phyloP scores from a whole-genome alignment of 1,284 basidiomycete species.

The Puccinia coronata region DNA sequence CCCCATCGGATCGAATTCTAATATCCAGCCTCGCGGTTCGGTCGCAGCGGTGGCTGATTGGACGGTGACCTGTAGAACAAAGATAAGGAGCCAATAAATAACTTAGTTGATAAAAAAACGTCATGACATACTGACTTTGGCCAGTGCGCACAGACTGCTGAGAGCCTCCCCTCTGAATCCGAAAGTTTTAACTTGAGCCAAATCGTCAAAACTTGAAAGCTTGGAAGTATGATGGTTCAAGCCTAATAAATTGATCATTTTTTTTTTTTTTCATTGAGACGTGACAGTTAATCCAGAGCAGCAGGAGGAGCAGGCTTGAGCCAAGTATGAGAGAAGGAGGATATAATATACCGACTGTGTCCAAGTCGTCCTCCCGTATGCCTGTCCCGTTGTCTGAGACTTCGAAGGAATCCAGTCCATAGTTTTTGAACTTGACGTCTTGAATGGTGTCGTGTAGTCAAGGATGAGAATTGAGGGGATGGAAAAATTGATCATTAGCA shows the following conservation, averaged over 20 bases:
- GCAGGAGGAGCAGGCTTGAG: background rate
- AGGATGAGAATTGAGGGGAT: too few relatives aligned
- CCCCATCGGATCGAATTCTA: constrained; percentile 48
- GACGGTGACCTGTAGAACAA: constrained; percentile 30
- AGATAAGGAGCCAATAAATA: background rate
- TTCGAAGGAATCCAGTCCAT: constrained; percentile 82
- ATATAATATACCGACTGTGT: constrained; percentile 69
- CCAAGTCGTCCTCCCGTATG: constrained; percentile 75
- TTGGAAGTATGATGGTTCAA: constrained; percentile 95
- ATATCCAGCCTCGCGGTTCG: constrained; percentile 45
- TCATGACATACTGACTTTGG: constrained; percentile 60
- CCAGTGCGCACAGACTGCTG: constrained; percentile 84
- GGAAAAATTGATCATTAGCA: too few relatives aligned
- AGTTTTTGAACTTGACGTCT: constrained; percentile 89
- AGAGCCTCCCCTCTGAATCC: constrained; percentile 96
- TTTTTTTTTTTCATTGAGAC: too few relatives aligned
- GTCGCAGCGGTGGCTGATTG: constrained; percentile 37
- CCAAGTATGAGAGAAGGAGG: background rate
- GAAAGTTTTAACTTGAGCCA: constrained; percentile 77
- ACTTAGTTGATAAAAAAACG: background rate
- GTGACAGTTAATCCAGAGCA: constrained; percentile 2
- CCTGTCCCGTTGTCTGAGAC: constrained; percentile 91
- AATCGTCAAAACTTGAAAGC: constrained; percentile 73
- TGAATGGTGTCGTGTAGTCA: background rate
- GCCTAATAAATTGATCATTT: too few relatives aligned